Evolutionary conservation across 1,139 yeast genomes (phyloP).

Genomic region (Suhomyces taliae): DNA sequence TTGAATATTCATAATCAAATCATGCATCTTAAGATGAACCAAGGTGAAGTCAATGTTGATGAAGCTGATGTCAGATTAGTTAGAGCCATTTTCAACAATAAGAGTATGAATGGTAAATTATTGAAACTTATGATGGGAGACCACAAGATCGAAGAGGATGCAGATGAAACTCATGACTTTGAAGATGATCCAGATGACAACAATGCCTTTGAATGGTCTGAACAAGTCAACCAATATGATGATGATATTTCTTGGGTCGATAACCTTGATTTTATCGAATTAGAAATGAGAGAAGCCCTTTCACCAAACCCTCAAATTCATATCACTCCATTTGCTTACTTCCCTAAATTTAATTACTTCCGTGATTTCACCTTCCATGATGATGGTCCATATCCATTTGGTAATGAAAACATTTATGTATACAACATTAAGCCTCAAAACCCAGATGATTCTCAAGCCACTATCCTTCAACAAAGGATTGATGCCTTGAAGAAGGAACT

Average conservation of each 20-base stretch:
- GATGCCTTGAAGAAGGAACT: conserved; percentile 47
- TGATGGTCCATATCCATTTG: conserved; percentile 63
- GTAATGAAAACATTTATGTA: conserved; percentile 62
- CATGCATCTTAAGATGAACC: conserved; percentile 65
- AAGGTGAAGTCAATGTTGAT: conserved; percentile 73
- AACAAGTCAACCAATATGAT: conserved; percentile 37
- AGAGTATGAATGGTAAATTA: conserved; percentile 47
- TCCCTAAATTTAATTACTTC: conserved; percentile 78
- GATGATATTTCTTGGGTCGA: conserved; percentile 74
- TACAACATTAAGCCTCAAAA: conserved; percentile 15
- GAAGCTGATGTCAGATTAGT: conserved; percentile 73
- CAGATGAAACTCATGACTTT: conserved; percentile 1
- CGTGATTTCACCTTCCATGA: conserved; percentile 56
- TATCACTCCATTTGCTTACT: conserved; percentile 62
- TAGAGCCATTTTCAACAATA: conserved; percentile 64
- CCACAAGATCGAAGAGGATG: conserved; percentile 7
- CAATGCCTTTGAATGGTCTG: conserved; percentile 15
- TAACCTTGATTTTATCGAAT: conserved; percentile 74
- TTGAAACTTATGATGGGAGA: conserved; percentile 37
- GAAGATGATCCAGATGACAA: not conserved
- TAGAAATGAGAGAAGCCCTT: conserved; percentile 52
- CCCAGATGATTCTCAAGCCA: conserved; percentile 55
- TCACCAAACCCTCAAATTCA: conserved; percentile 56
- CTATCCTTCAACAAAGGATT: conserved; percentile 41
- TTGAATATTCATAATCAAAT: conserved; percentile 54